Evolutionary conservation across 352 stramenopile species (phyloP).

Genomic region (Pythium brachiatum): DNA sequence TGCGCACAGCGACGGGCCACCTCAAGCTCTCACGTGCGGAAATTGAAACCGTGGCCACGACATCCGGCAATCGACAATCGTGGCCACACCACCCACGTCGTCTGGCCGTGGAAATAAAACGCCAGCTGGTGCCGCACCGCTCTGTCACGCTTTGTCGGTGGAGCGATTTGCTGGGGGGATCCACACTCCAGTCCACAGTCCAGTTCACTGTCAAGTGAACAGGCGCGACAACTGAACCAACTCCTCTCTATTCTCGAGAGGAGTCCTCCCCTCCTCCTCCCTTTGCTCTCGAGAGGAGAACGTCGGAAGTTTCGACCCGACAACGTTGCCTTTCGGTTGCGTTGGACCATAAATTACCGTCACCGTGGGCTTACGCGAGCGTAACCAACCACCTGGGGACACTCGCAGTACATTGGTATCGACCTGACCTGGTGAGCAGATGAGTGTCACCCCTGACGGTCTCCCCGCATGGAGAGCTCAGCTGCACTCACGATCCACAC

Average conservation of each 20-base stretch:
- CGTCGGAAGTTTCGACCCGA: background rate
- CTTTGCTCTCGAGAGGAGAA: background rate
- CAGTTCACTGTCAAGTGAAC: background rate
- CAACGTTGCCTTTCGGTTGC: background rate
- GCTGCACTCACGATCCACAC: background rate
- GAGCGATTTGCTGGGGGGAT: background rate
- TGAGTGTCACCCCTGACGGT: background rate
- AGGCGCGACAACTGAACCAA: background rate
- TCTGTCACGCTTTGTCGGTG: background rate
- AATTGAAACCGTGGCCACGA: background rate
- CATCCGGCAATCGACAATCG: background rate
- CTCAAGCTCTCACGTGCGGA: background rate
- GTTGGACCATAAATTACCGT: background rate
- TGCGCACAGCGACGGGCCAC: background rate
- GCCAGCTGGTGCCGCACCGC: background rate
- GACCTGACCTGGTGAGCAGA: too few relatives aligned
- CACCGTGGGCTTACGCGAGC: background rate
- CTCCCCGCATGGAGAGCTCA: background rate
- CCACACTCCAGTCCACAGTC: background rate
- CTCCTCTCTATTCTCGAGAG: background rate
- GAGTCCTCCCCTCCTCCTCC: background rate
- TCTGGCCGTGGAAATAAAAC: background rate
- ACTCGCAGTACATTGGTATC: too few relatives aligned
- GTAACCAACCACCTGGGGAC: background rate
- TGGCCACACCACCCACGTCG: background rate